Conservation (phyloP, 1,284 basidiomycete genomes). For the Megacollybia platyphylla region DNA sequence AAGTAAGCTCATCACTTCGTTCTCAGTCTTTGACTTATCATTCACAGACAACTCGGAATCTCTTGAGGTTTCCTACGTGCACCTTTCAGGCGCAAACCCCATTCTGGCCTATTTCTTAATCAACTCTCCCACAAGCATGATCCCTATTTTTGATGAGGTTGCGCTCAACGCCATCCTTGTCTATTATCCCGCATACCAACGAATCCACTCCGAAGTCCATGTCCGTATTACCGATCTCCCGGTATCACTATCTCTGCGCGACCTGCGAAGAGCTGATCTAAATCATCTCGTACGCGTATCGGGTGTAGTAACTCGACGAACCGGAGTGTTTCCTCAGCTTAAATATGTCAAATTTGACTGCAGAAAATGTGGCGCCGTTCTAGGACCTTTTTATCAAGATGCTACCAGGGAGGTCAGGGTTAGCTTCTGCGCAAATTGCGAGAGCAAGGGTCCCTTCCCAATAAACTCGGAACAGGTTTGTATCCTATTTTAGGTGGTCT, state of each 20-base stretch:
- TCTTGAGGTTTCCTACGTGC: slow-evolving; percentile 91
- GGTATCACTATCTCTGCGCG: slow-evolving; percentile 79
- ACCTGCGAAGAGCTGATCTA: slow-evolving; percentile 84
- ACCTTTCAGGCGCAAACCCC: slow-evolving; percentile 83
- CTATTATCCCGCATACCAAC: slow-evolving; percentile 93
- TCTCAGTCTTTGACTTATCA: slow-evolving; percentile 2
- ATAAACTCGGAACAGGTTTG: slow-evolving; percentile 91
- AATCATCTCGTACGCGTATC: slow-evolving; percentile 93
- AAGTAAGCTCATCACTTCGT: slow-evolving; percentile 38
- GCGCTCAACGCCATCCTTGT: slow-evolving; percentile 90
- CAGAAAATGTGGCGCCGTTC: slow-evolving; percentile 78
- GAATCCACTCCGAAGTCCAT: slow-evolving; percentile 97
- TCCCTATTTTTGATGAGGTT: slow-evolving; percentile 92
- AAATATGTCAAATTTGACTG: slow-evolving; percentile 99
- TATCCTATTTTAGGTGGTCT: slow-evolving; percentile 1
- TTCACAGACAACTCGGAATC: slow-evolving; percentile 86
- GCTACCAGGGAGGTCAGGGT: slow-evolving; percentile 90
- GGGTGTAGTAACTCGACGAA: slow-evolving; percentile 95
- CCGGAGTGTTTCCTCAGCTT: slow-evolving; percentile 95
- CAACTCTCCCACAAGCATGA: slow-evolving; percentile 88
- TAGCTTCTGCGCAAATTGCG: slow-evolving; percentile 89
- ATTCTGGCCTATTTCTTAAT: slow-evolving; percentile 96
- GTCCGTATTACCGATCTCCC: slow-evolving; percentile 94
- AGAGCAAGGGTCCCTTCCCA: slow-evolving; percentile 87
- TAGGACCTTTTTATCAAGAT: slow-evolving; percentile 98